Percentiles rank a stretch among this genome's conserved stretches.
These are phyloP conservation scores for Salvia sclarea DNA, from an alignment of 305 asterid genomes.

Conservation along the genomic window DNA sequence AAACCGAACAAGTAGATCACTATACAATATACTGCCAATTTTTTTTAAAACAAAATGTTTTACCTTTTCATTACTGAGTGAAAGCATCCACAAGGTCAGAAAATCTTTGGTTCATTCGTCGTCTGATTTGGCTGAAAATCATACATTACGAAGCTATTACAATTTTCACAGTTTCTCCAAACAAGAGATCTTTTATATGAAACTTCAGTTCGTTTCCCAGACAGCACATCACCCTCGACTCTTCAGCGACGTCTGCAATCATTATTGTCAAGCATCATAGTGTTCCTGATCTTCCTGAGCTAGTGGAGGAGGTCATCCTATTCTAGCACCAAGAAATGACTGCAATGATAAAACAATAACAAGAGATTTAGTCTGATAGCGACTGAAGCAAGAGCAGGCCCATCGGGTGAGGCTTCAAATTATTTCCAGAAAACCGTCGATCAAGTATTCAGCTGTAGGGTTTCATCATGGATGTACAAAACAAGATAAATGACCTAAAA, in stretches of 20 bases:
- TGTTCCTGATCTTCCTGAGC: conserved; percentile 28
- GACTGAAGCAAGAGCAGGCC: not conserved
- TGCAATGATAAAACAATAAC: conserved; percentile 39
- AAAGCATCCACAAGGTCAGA: not conserved
- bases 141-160: conserved; percentile 32
- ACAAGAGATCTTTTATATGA: conserved; percentile 31
- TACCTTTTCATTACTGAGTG: conserved; percentile 8
- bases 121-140: not conserved
- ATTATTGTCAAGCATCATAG: conserved; percentile 11
- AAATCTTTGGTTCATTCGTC: conserved; percentile 1
- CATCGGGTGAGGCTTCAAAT: no score
- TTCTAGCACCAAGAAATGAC: conserved; percentile 73
- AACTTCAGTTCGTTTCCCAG: conserved; percentile 19
- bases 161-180: conserved; percentile 38
- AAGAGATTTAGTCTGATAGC: not conserved
- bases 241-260: conserved; percentile 4
- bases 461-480: no score
- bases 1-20: not conserved
- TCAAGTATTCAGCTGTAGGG: no score
- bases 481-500: not conserved
- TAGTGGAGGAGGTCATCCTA: conserved; percentile 48
- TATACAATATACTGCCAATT: no score
- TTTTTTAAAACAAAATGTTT: conserved; percentile 11
- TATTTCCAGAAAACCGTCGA: no score
- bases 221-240: conserved; percentile 20